These are phyloP conservation scores for Neurospora intermedia DNA, from an alignment of 495 filamentous ascomycete genomes.

Conservation along the genomic window DNA sequence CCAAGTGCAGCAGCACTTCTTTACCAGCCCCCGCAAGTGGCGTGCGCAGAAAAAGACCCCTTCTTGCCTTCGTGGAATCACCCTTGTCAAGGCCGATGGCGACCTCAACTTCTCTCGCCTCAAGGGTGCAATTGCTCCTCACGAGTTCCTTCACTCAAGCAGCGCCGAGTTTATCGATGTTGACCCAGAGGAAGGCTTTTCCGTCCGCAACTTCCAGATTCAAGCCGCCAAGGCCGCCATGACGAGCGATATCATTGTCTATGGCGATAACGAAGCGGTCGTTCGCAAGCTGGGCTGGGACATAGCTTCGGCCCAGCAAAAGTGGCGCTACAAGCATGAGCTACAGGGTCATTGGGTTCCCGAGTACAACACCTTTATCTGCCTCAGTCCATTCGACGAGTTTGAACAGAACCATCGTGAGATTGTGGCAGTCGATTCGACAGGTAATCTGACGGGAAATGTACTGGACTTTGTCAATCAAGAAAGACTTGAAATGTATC, in stretches of 20 bases:
- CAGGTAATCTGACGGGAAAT: slow-evolving; percentile 60
- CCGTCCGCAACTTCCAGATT: slow-evolving; percentile 90
- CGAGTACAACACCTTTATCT: slow-evolving; percentile 75
- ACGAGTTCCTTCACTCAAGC: slow-evolving; percentile 56
- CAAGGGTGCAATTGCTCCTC: slow-evolving; percentile 72
- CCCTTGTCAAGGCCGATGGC: slow-evolving; percentile 79
- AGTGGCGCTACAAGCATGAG: slow-evolving; percentile 57
- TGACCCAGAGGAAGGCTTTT: slow-evolving; percentile 78
- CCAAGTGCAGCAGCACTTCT: slow-evolving; percentile 79
- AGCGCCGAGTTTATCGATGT: slow-evolving; percentile 53
- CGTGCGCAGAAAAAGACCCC: slow-evolving; percentile 64
- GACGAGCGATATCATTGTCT: slow-evolving; percentile 85
- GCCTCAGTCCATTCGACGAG: slow-evolving; percentile 52
- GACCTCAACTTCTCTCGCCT: slow-evolving; percentile 64
- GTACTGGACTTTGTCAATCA: slow-evolving; percentile 88
- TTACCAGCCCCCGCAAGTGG: slow-evolving; percentile 58
- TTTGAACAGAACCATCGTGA: slow-evolving; percentile 62
- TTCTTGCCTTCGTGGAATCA: slow-evolving; percentile 67
- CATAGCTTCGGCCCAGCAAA: slow-evolving; percentile 62
- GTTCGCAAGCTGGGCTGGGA: slow-evolving; percentile 57
- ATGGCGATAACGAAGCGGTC: slow-evolving; percentile 59
- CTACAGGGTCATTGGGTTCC: slow-evolving; percentile 43
- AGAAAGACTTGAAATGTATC: slow-evolving; percentile 85
- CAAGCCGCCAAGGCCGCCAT: slow-evolving; percentile 83
- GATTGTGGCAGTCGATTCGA: slow-evolving; percentile 64